Percentiles rank a stretch among this genome's conserved stretches.
Conservation (phyloP, 371 early-diverging fungal species). For the Lichtheimia ramosa region DNA sequence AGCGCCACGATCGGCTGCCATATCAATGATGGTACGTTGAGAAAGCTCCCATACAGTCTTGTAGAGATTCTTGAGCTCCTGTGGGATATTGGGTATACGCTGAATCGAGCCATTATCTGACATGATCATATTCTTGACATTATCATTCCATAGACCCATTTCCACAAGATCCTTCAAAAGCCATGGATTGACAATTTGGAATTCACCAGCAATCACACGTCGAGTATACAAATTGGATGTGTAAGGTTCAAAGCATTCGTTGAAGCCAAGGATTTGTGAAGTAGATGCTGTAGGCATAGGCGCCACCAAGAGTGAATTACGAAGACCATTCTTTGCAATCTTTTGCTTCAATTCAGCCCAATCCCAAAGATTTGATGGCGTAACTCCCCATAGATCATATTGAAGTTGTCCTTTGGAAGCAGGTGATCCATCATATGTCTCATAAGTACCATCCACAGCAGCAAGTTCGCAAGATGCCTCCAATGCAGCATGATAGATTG, state of each 20-base stretch:
- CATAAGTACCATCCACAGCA: conserved; percentile 82
- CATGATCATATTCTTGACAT: conserved; percentile 97
- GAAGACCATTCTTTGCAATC: conserved; percentile 91
- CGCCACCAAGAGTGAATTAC: conserved; percentile 97
- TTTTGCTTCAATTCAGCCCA: conserved; percentile 88
- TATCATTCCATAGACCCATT: conserved; percentile 93
- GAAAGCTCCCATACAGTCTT: conserved; percentile 99
- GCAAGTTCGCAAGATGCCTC: conserved; percentile 97
- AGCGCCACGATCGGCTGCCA: conserved; percentile 95
- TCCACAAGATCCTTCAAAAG: conserved; percentile 94
- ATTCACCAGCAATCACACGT: conserved; percentile 98
- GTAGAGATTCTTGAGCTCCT: conserved; percentile 93
- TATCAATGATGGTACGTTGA: conserved; percentile 84
- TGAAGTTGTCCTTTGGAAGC: conserved; percentile 94
- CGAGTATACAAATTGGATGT: conserved; percentile 98
- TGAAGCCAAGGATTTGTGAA: conserved; percentile 98
- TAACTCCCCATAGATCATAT: conserved; percentile 93
- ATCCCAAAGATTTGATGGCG: conserved; percentile 85
- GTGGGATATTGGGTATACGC: conserved; percentile 75
- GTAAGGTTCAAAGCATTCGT: conserved; percentile 99
- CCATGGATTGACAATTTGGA: conserved; percentile 99
- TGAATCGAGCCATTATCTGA: conserved; percentile 96
- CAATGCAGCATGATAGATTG: conserved; percentile 97
- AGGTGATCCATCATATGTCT: conserved; percentile 91
- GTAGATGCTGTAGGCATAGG: conserved; percentile 99